phyloP scores from a whole-genome alignment of 257 asterid genomes.

The Jaltomata sinuosa region DNA sequence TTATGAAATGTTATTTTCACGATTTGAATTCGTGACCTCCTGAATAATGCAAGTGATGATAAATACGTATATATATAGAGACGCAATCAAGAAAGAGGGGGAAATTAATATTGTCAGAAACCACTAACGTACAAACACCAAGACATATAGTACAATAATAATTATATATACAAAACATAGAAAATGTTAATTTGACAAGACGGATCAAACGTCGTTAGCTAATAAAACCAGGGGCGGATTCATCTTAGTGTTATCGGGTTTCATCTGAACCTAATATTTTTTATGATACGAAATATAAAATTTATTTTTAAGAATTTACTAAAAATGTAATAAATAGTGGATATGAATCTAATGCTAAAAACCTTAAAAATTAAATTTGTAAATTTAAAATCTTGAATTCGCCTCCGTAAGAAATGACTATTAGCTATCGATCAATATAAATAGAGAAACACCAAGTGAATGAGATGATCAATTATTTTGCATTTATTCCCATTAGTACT shows the following conservation, averaged over 20 bases:
- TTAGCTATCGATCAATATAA: neutral
- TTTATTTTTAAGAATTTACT: neutral
- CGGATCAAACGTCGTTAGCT: neutral
- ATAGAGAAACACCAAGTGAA: neutral
- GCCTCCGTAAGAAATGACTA: neutral
- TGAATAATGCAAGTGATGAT: neutral
- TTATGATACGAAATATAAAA: neutral
- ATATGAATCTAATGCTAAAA: neutral
- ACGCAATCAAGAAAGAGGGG: neutral
- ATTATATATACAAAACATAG: no score
- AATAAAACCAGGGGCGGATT: neutral
- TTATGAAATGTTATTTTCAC: no score
- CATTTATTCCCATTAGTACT: neutral
- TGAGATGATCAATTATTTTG: neutral
- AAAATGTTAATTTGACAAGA: neutral
- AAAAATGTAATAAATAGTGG: neutral
- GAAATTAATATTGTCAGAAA: neutral
- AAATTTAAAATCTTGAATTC: neutral
- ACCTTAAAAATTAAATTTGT: neutral
- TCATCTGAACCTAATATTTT: neutral
- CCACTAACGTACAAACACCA: neutral
- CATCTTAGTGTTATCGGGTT: neutral
- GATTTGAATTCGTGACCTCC: no score
- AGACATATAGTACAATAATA: neutral
- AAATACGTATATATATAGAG: neutral